Evolutionary conservation across 108 stramenopile genomes (phyloP).

Genomic region (Skeletonema tropicum): DNA sequence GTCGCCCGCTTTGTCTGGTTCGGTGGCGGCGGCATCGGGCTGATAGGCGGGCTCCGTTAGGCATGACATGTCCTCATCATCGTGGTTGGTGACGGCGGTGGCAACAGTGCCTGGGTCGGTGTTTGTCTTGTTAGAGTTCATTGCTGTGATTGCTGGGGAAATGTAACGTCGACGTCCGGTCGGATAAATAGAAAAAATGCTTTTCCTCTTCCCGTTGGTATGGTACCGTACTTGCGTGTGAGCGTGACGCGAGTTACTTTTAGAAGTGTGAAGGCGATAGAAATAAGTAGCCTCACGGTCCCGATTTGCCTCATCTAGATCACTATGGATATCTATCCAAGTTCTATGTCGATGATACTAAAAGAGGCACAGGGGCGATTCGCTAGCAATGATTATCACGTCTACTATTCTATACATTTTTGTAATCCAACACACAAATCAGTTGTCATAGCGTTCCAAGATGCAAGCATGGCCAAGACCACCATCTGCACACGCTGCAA

Average conservation of each 20-base stretch:
- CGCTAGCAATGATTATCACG: too few relatives aligned
- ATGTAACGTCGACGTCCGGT: background rate
- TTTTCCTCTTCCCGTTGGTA: too few relatives aligned
- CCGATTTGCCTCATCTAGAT: too few relatives aligned
- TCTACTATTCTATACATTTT: background rate
- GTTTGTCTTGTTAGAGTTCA: background rate
- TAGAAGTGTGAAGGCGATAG: too few relatives aligned
- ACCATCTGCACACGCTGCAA: slow-evolving; percentile 99
- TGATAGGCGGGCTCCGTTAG: slow-evolving; percentile 1
- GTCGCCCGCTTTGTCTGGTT: background rate
- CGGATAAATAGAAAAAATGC: too few relatives aligned
- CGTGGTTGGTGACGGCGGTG: background rate
- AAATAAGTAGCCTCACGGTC: too few relatives aligned
- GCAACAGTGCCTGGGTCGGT: background rate
- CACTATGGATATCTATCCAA: too few relatives aligned
- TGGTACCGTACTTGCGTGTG: too few relatives aligned
- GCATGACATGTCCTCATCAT: background rate
- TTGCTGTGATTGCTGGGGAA: background rate
- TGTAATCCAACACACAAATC: slow-evolving; percentile 14
- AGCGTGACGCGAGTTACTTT: too few relatives aligned
- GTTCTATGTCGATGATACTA: too few relatives aligned
- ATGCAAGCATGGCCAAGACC: slow-evolving; percentile 93
- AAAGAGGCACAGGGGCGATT: too few relatives aligned
- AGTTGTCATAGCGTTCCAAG: slow-evolving; percentile 87
- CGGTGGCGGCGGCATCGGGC: background rate